Conservation (phyloP, 768 basidiomycete genomes). For the Leccinum boreale region DNA sequence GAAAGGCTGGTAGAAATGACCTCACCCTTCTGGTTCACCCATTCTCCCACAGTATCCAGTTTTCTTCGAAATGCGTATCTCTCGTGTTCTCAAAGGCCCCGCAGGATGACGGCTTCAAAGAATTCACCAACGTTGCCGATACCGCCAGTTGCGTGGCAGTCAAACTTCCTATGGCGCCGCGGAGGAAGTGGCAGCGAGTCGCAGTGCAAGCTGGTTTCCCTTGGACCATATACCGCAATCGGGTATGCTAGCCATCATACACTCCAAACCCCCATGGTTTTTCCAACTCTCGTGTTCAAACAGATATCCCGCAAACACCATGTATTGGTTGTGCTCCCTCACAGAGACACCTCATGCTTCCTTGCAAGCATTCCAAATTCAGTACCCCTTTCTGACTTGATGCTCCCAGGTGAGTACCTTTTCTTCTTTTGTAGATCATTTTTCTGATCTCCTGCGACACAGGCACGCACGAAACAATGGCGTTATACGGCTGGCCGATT, state of each 20-base stretch:
- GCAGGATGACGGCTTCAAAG: slow-evolving; percentile 21
- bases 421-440: slow-evolving; percentile 30
- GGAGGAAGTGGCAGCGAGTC: slow-evolving; percentile 47
- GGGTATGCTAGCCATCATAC: slow-evolving; percentile 36
- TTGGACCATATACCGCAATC: slow-evolving; percentile 56
- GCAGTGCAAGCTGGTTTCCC: slow-evolving; percentile 42
- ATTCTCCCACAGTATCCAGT: slow-evolving; percentile 20
- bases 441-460: not conserved
- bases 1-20: not conserved
- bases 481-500: slow-evolving; percentile 81
- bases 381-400: slow-evolving; percentile 65
- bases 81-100: slow-evolving; percentile 17
- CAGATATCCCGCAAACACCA: slow-evolving; percentile 47
- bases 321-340: slow-evolving; percentile 56
- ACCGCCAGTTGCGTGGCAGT: slow-evolving; percentile 16
- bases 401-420: slow-evolving; percentile 63
- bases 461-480: slow-evolving; percentile 43
- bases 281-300: slow-evolving; percentile 3
- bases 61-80: slow-evolving; percentile 16
- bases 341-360: slow-evolving; percentile 56
- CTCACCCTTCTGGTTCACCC: slow-evolving; percentile 20
- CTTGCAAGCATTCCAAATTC: slow-evolving; percentile 62
- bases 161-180: slow-evolving; percentile 18
- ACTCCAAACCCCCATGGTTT: not conserved
- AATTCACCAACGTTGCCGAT: slow-evolving; percentile 2